Percentiles rank a stretch among this genome's conserved stretches.
Conservation (phyloP, 306 rosid species). For the Cucumis cinereus region DNA sequence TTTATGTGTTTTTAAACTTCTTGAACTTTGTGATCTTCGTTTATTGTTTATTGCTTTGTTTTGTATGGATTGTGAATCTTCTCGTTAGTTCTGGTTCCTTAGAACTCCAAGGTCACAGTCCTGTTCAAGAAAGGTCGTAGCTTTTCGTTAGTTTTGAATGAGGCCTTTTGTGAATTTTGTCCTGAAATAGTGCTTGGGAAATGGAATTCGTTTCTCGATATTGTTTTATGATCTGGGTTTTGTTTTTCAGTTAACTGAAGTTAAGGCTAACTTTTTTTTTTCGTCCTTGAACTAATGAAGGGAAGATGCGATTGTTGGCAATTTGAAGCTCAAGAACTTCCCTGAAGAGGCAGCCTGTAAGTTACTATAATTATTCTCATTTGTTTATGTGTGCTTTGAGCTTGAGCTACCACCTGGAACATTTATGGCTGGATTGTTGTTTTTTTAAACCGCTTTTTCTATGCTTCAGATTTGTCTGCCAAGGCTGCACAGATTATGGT, state of each 20-base stretch:
- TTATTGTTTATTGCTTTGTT: not conserved
- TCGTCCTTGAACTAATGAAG: constrained; percentile 26
- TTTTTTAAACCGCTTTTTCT: constrained; percentile 5
- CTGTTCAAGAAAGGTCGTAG: not conserved
- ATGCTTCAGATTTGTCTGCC: constrained; percentile 49
- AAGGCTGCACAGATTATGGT: constrained; percentile 41
- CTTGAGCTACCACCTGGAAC: not conserved
- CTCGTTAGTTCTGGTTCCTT: not conserved
- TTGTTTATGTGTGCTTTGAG: constrained; percentile 1
- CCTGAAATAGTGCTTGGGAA: not conserved
- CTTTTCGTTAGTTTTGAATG: not conserved
- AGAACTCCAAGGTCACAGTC: not conserved
- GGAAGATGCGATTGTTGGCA: constrained; percentile 39
- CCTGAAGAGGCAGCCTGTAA: constrained; percentile 59
- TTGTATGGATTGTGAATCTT: not conserved
- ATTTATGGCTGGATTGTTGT: not conserved
- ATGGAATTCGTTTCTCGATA: not conserved
- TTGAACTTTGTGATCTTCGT: not conserved
- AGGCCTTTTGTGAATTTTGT: not conserved
- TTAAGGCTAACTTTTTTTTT: not conserved
- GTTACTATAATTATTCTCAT: constrained; percentile 9
- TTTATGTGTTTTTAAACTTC: not conserved
- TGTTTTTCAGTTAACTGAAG: not conserved
- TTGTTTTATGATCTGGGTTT: not conserved
- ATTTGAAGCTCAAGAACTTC: constrained; percentile 29